A percentile compares a stretch with the other conserved stretches of the same genome.
Evolutionary conservation across 306 rosid genomes (phyloP).

Genomic region (Malus fusca): DNA sequence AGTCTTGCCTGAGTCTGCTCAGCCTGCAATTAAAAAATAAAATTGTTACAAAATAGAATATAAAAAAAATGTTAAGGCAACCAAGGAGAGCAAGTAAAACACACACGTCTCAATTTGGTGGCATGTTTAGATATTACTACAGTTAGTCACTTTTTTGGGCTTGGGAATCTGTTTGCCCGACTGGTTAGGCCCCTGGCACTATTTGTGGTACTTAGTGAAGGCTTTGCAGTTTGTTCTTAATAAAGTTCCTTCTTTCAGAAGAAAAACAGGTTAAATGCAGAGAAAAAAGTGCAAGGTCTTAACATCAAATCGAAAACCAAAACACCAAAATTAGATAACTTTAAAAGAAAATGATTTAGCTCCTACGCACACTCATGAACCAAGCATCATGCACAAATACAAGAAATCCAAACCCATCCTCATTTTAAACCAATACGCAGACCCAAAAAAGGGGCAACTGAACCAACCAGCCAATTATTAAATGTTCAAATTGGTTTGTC

Average conservation of each 20-base stretch:
- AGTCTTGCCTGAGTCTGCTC: conserved; percentile 58
- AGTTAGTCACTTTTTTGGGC: background rate
- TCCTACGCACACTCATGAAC: background rate
- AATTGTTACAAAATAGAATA: conserved; percentile 9
- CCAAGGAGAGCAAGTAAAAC: conserved; percentile 6
- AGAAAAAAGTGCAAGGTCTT: background rate
- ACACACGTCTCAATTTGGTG: background rate
- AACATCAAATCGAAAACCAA: background rate
- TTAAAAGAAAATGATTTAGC: background rate
- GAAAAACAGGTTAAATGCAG: background rate
- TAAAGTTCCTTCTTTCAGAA: background rate
- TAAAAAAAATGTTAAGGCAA: background rate
- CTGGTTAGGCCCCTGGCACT: background rate
- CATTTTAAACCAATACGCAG: background rate
- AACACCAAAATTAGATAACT: background rate
- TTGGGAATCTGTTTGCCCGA: background rate
- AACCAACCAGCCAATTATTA: background rate
- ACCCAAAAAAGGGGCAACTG: background rate
- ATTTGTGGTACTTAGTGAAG: background rate
- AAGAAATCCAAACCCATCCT: background rate
- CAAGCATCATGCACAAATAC: background rate
- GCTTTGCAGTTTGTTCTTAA: background rate
- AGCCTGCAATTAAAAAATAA: conserved; percentile 42
- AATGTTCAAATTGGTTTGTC: background rate
- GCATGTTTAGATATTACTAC: background rate